A percentile compares a stretch with the other conserved stretches of the same genome.
phyloP scores from a whole-genome alignment of 768 basidiomycete species.

The Boletus sp. region DNA sequence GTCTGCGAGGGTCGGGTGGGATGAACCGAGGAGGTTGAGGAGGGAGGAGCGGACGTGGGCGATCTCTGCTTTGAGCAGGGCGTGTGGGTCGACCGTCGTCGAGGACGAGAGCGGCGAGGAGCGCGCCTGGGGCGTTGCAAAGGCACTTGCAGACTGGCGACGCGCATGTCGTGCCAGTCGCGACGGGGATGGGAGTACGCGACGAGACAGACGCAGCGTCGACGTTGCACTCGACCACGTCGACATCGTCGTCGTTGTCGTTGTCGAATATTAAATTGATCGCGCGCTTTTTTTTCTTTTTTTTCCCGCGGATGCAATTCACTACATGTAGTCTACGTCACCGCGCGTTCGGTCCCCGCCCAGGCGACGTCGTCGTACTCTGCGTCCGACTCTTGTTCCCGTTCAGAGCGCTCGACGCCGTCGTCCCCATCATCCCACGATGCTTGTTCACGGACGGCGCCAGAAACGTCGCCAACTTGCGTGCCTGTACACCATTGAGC shows the following conservation, averaged over 20 bases:
- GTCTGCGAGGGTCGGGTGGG: constrained; percentile 83
- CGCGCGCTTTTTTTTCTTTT: neutral
- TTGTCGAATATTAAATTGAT: too few species aligned
- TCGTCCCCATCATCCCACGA: constrained; percentile 26
- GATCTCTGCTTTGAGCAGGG: constrained; percentile 73
- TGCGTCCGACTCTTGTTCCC: constrained; percentile 27
- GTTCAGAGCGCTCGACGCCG: constrained; percentile 5
- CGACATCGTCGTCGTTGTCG: constrained; percentile 20
- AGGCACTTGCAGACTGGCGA: constrained; percentile 40
- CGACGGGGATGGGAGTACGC: neutral
- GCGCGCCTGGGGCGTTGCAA: constrained; percentile 31
- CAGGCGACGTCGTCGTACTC: constrained; percentile 31
- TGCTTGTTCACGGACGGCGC: constrained; percentile 40
- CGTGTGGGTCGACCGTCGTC: constrained; percentile 55
- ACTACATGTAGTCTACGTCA: neutral
- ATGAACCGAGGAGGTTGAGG: constrained; percentile 77
- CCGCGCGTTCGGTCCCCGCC: neutral
- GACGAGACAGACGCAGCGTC: constrained; percentile 16
- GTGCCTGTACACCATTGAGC: constrained; percentile 23
- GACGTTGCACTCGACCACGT: constrained; percentile 17
- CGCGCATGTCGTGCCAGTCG: constrained; percentile 27
- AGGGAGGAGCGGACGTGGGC: constrained; percentile 67
- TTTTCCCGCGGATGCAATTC: constrained; percentile 27
- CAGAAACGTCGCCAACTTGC: constrained; percentile 32
- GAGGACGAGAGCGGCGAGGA: constrained; percentile 19